phyloP scores from a whole-genome alignment of 2,329 filamentous ascomycete species.

The Domatiomyces globalis region DNA sequence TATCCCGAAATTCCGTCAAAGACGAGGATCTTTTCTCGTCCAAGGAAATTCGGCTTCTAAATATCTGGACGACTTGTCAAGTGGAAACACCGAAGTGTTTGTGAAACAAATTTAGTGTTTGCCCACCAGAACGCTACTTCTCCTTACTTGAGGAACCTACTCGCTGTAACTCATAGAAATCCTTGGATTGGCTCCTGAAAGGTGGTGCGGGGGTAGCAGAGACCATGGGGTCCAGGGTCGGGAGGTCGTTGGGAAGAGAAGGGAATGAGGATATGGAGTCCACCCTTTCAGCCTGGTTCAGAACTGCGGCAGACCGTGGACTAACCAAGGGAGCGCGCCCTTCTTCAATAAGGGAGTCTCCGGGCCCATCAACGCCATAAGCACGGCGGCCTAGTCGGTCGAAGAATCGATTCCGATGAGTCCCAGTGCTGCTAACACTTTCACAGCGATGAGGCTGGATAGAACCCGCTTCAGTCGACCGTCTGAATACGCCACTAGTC shows the following conservation, averaged over 20 bases:
- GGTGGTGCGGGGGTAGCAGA: background rate
- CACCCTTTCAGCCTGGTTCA: slow-evolving; percentile 12
- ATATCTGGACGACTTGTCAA: too few relatives aligned
- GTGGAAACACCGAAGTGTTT: too few relatives aligned
- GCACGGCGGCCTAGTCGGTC: slow-evolving; percentile 28
- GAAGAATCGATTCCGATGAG: slow-evolving; percentile 50
- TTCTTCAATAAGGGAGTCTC: slow-evolving; percentile 15
- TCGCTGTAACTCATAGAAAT: background rate
- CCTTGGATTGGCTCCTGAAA: background rate
- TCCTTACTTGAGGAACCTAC: background rate
- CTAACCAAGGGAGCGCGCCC: slow-evolving; percentile 13
- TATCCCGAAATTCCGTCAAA: too few relatives aligned
- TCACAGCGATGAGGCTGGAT: slow-evolving; percentile 11
- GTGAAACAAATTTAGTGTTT: too few relatives aligned
- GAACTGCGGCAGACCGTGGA: slow-evolving; percentile 13
- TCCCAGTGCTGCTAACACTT: slow-evolving; percentile 19
- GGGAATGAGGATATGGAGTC: slow-evolving; percentile 5
- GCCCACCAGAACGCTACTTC: background rate
- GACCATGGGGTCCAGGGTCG: background rate
- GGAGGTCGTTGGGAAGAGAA: background rate
- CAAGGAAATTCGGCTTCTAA: too few relatives aligned
- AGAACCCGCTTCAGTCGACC: slow-evolving; percentile 20
- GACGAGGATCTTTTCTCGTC: too few relatives aligned
- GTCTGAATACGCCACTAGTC: slow-evolving; percentile 16
- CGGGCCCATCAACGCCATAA: slow-evolving; percentile 8